Evolutionary conservation across 352 stramenopile species (phyloP).

Genomic region (Phytophthora boehmeriae): DNA sequence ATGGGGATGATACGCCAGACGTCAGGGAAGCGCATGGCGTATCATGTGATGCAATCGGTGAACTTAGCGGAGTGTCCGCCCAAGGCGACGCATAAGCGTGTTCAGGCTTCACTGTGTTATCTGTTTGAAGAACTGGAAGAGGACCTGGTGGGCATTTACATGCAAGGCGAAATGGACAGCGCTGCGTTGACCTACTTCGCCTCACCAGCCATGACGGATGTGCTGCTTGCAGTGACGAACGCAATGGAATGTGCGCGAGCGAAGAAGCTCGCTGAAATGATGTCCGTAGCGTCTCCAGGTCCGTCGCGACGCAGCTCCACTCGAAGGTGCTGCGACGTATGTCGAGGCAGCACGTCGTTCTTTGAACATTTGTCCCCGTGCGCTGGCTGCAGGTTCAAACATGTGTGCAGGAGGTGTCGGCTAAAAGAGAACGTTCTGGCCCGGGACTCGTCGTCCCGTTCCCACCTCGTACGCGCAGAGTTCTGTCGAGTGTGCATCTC

Average conservation of each 20-base stretch:
- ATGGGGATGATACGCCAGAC: slow-evolving; percentile 42
- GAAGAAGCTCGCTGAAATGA: slow-evolving; percentile 41
- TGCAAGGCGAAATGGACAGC: slow-evolving; percentile 36
- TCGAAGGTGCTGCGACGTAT: slow-evolving; percentile 19
- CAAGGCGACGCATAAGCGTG: slow-evolving; percentile 32
- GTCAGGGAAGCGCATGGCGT: slow-evolving; percentile 41
- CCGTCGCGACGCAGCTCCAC: slow-evolving; percentile 9
- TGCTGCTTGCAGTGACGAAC: slow-evolving; percentile 33
- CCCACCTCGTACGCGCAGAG: slow-evolving; percentile 16
- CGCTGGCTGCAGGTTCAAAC: slow-evolving; percentile 19
- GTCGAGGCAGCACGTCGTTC: slow-evolving; percentile 19
- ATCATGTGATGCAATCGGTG: slow-evolving; percentile 52
- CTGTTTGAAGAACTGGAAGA: slow-evolving; percentile 44
- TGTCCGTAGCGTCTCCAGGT: slow-evolving; percentile 16
- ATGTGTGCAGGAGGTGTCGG: slow-evolving; percentile 28
- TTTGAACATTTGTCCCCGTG: slow-evolving; percentile 21
- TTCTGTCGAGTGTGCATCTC: slow-evolving; percentile 26
- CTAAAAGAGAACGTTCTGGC: slow-evolving; percentile 19
- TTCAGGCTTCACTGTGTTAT: slow-evolving; percentile 39
- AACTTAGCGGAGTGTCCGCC: slow-evolving; percentile 34
- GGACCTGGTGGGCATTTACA: slow-evolving; percentile 39
- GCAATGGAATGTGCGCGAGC: slow-evolving; percentile 35
- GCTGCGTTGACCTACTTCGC: slow-evolving; percentile 33
- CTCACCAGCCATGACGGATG: slow-evolving; percentile 27
- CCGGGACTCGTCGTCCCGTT: background rate